Conservation (phyloP, 2,329 filamentous ascomycete genomes). For the Penicillium crustosum region DNA sequence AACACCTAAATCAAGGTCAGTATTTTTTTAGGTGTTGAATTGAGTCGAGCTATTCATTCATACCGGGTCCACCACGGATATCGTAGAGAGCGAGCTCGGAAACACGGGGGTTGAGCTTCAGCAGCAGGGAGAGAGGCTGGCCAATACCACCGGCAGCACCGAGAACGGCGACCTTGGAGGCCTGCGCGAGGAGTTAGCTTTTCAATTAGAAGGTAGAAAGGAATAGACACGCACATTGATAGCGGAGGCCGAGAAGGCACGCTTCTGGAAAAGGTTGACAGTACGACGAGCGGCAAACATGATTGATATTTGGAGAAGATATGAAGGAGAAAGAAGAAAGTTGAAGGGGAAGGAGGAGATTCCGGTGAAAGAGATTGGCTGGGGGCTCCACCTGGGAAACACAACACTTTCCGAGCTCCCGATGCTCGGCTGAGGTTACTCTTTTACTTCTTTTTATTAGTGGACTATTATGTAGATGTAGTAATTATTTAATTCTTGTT, state of each 20-base stretch:
- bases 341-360: constrained; percentile 14
- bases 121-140: constrained; percentile 92
- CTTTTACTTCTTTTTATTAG: neutral
- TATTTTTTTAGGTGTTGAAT: neutral
- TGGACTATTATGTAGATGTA: neutral
- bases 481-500: neutral
- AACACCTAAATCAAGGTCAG: constrained; percentile 65
- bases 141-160: constrained; percentile 97
- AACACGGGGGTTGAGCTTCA: constrained; percentile 98
- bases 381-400: constrained; percentile 5
- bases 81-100: constrained; percentile 95
- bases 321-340: constrained; percentile 22
- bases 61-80: constrained; percentile 91
- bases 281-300: constrained; percentile 72
- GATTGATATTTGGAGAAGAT: constrained; percentile 32
- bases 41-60: constrained; percentile 34
- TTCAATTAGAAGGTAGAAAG: neutral
- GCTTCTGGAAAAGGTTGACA: constrained; percentile 63
- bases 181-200: constrained; percentile 51
- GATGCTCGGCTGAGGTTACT: constrained; percentile 15
- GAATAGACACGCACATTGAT: constrained; percentile 61
- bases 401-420: constrained; percentile 21
- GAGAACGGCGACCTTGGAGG: constrained; percentile 96
- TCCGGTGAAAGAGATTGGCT: constrained; percentile 13
- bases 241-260: constrained; percentile 78